Evolutionary conservation across 148 eudicot species (phyloP), one percentile per base, ranked within the genome.

Genomic region (Heliamphora exappendiculata): DNA sequence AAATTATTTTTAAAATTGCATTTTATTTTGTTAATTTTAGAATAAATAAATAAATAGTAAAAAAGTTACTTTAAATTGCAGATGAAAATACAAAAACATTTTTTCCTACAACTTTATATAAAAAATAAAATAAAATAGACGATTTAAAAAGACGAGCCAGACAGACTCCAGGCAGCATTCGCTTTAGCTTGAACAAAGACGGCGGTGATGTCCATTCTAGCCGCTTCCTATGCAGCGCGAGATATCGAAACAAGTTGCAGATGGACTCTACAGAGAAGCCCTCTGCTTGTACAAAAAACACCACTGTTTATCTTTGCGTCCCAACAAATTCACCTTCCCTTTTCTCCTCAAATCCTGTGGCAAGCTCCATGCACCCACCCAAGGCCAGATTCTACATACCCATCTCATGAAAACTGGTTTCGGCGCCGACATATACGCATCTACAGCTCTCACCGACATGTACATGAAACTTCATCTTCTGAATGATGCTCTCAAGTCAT

Each of bases 361-460:
- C 44, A 83, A 79, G 60, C 91, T 89, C 69, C 79, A 82, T 50
- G 53, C 80, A 26, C 31, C 76, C 34, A 12, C 67, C 55, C 77
- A 82, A n/a, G 95, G 90, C 82, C 87, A 79, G 74, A 90, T 88
- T 74, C 81, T 90, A 19, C 97, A 93, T 69, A 81, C 86, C 84
- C 90, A 89, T 37, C 66, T 90, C 78, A 70, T 90, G 49, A 90
- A 92, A 85, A 67, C 81, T 19, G 97, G 97, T 70, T 80, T 79
- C 64, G 36, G 76, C 29, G 59, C 63, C 0, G 84, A 86, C 16
- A 78, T 58, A 11, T 87, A 93, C 64, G 79, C 89, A 1, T 81
- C 85, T 5, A 93, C 95, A 0, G 85, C 89, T 29, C 89, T 93
- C 37, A 83, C 87, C 0, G 81, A 78, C 42, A 81, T 83, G 91